These are phyloP conservation scores for Entophlyctis luteolus DNA, from an alignment of 192 early-diverging fungal species.

Conservation along the genomic window DNA sequence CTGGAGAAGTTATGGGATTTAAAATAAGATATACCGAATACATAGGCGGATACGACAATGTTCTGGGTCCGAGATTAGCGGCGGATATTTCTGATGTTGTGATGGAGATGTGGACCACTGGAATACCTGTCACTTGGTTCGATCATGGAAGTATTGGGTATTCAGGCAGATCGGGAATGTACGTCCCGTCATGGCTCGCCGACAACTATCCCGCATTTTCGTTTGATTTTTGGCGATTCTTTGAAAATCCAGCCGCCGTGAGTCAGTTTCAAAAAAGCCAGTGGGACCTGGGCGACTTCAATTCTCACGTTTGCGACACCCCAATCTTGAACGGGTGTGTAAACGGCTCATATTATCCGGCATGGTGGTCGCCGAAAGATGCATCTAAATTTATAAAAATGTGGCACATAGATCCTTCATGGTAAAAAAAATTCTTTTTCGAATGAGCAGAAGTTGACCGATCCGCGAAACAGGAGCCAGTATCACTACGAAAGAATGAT, in stretches of 20 bases:
- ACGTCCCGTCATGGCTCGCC: conserved; percentile 14
- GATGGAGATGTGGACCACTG: conserved; percentile 20
- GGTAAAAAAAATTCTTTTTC: not conserved
- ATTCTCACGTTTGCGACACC: not conserved
- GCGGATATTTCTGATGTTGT: conserved; percentile 15
- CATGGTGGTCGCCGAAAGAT: conserved; percentile 8
- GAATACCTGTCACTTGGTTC: conserved; percentile 13
- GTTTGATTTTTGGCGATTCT: conserved; percentile 21
- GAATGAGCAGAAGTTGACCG: not conserved
- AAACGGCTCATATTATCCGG: conserved; percentile 2
- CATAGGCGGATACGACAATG: conserved; percentile 17
- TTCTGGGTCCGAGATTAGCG: conserved; percentile 2
- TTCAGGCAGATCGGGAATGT: conserved; percentile 12
- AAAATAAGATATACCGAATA: conserved; percentile 4
- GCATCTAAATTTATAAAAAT: conserved; percentile 3
- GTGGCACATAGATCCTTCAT: conserved; percentile 20
- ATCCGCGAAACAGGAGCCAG: conserved; percentile 19
- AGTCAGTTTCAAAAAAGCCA: not conserved
- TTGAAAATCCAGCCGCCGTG: conserved; percentile 7
- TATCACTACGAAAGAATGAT: conserved; percentile 24
- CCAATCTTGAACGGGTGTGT: not conserved
- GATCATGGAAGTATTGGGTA: conserved; percentile 18
- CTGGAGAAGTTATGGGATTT: conserved; percentile 17
- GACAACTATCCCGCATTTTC: conserved; percentile 1
- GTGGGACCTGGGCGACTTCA: conserved; percentile 6